Conservation (phyloP, 1,139 yeast species). For the Candida smagusa region DNA sequence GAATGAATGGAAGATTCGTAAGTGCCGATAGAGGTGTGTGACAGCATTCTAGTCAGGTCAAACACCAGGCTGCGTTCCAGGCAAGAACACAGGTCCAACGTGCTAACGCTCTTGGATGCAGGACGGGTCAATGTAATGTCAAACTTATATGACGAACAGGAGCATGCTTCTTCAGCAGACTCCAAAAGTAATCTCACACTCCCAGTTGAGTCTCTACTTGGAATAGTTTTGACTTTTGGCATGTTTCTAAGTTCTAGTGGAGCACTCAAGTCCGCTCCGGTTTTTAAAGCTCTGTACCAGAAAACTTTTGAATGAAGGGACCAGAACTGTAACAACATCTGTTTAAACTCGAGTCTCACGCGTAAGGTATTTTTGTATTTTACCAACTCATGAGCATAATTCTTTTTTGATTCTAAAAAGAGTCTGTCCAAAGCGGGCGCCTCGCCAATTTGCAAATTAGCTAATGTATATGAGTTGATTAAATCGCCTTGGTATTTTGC, state of each 20-base stretch:
- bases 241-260: slow-evolving; percentile 32
- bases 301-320: slow-evolving; percentile 39
- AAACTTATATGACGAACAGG: not conserved
- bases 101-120: not conserved
- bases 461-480: slow-evolving; percentile 29
- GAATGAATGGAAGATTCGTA: not conserved
- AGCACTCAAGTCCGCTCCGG: slow-evolving; percentile 35
- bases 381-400: slow-evolving; percentile 24
- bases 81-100: not conserved
- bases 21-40: not conserved
- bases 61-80: not conserved
- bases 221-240: slow-evolving; percentile 32
- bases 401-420: slow-evolving; percentile 28
- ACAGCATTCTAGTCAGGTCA: not conserved
- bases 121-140: not conserved
- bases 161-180: slow-evolving; percentile 24
- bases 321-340: slow-evolving; percentile 42
- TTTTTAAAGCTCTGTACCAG: slow-evolving; percentile 36
- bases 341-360: slow-evolving; percentile 39
- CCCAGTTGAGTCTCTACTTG: slow-evolving; percentile 19
- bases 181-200: slow-evolving; percentile 27
- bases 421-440: slow-evolving; percentile 35
- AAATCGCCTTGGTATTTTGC: slow-evolving; percentile 22
- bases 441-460: slow-evolving; percentile 32
- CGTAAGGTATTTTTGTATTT: slow-evolving; percentile 38